Percentiles rank a stretch among this genome's conserved stretches.
phyloP scores from a whole-genome alignment of 2,329 filamentous ascomycete species.

The Ophiosphaerella herpotricha region DNA sequence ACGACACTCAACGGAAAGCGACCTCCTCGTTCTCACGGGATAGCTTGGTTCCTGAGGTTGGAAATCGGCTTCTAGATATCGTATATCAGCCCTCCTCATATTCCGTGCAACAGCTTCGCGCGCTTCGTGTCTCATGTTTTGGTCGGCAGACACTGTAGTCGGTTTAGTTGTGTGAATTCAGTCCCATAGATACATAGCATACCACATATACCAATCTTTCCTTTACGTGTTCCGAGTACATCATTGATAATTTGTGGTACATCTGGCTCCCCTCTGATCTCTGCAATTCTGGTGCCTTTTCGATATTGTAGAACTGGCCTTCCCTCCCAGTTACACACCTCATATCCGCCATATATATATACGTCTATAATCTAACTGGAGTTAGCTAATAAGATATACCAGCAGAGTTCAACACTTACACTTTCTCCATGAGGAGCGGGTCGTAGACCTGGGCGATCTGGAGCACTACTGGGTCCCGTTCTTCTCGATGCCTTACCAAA shows the following conservation, averaged over 20 bases:
- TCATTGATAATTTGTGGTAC: slow-evolving; percentile 13
- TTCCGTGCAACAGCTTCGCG: slow-evolving; percentile 5
- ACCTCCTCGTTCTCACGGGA: slow-evolving; percentile 1
- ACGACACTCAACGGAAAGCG: slow-evolving; percentile 7
- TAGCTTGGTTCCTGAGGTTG: slow-evolving; percentile 6
- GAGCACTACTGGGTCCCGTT: slow-evolving; percentile 1
- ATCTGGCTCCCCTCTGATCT: slow-evolving; percentile 12
- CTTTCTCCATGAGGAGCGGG: slow-evolving; percentile 11
- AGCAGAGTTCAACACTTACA: slow-evolving; percentile 3
- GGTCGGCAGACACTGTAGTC: slow-evolving; percentile 14
- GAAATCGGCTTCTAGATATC: slow-evolving; percentile 16
- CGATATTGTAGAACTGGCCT: slow-evolving; percentile 5
- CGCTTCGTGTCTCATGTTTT: slow-evolving; percentile 9
- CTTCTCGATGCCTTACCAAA: background rate
- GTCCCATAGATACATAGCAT: background rate
- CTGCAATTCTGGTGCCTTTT: slow-evolving; percentile 6
- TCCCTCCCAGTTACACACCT: slow-evolving; percentile 8
- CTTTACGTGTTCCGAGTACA: slow-evolving; percentile 6
- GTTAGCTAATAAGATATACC: slow-evolving; percentile 4
- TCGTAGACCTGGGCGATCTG: slow-evolving; percentile 1
- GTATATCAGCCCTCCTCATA: slow-evolving; percentile 4
- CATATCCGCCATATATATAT: slow-evolving; percentile 15
- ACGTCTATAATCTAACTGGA: slow-evolving; percentile 15
- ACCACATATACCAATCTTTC: slow-evolving; percentile 19
- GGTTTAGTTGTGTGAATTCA: slow-evolving; percentile 1